phyloP scores from a whole-genome alignment of 805 yeast genomes.

The Ogataea trehalophila region DNA sequence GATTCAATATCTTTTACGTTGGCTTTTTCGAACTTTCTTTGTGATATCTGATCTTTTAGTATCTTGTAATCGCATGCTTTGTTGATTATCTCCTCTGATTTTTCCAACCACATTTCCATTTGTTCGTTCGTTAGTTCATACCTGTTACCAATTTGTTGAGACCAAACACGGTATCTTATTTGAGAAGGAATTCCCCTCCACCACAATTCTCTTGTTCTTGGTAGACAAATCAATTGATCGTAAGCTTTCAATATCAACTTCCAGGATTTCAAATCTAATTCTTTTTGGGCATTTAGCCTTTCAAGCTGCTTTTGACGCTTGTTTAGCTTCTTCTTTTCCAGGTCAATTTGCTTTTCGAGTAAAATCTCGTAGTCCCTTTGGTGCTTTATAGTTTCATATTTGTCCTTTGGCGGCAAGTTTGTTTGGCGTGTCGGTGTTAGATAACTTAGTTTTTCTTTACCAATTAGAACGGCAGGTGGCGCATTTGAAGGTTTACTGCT shows the following conservation, averaged over 20 bases:
- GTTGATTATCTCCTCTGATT: conserved; percentile 19
- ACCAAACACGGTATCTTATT: conserved; percentile 49
- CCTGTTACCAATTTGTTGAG: conserved; percentile 36
- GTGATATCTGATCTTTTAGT: conserved; percentile 11
- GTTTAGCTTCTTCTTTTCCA: conserved; percentile 33
- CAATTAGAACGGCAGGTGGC: conserved; percentile 1
- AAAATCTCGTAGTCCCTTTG: conserved; percentile 45
- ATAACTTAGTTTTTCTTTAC: conserved; percentile 19
- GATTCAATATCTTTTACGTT: conserved; percentile 6
- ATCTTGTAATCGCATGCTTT: conserved; percentile 29
- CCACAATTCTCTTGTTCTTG: conserved; percentile 48
- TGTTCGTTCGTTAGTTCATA: conserved; percentile 22
- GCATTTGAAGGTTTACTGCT: not conserved
- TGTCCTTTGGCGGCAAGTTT: conserved; percentile 61
- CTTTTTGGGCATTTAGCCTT: conserved; percentile 30
- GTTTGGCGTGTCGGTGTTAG: conserved; percentile 54
- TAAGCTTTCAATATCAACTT: conserved; percentile 34
- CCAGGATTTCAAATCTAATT: conserved; percentile 41
- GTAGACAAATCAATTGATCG: conserved; percentile 29
- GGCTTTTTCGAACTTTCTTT: conserved; percentile 12
- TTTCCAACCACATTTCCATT: conserved; percentile 7
- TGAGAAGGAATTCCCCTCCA: conserved; percentile 53
- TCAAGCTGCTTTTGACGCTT: conserved; percentile 30
- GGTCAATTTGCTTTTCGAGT: conserved; percentile 36
- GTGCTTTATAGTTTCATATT: conserved; percentile 49